Conservation (phyloP, 345 rosid genomes). For the Erucastrum elatum region DNA sequence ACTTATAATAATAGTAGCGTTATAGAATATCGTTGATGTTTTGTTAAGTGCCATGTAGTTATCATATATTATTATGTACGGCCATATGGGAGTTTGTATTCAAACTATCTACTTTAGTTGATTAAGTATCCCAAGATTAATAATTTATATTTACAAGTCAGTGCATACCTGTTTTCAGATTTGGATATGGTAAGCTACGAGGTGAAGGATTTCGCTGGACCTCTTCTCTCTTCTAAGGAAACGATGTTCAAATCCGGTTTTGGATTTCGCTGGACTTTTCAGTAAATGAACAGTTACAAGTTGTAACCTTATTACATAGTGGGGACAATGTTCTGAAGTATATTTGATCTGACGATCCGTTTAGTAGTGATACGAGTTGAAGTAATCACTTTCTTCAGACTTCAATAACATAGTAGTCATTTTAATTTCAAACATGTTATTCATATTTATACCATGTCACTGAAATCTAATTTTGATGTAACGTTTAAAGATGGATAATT, state of each 20-base stretch:
- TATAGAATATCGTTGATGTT: background rate
- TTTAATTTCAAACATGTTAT: background rate
- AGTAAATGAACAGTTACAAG: background rate
- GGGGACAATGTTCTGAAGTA: background rate
- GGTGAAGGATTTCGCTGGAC: background rate
- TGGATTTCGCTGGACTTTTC: background rate
- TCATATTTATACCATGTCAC: background rate
- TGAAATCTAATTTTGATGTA: background rate
- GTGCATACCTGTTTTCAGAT: conserved; percentile 5
- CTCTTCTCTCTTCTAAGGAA: background rate
- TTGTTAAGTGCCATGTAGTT: conserved; percentile 1
- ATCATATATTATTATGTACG: background rate
- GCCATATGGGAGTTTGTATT: background rate
- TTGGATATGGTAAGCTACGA: conserved; percentile 5
- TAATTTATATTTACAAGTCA: background rate
- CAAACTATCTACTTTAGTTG: background rate
- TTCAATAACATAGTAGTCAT: background rate
- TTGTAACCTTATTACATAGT: background rate
- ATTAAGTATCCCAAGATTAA: background rate
- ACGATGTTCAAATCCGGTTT: background rate
- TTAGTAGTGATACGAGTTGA: background rate
- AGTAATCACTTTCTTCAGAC: background rate
- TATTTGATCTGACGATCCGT: background rate
- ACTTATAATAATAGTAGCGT: background rate
- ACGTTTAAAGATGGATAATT: background rate